Evolutionary conservation across 164 flowering plant species (phyloP).

Genomic region (Aristolochia fimbriata): DNA sequence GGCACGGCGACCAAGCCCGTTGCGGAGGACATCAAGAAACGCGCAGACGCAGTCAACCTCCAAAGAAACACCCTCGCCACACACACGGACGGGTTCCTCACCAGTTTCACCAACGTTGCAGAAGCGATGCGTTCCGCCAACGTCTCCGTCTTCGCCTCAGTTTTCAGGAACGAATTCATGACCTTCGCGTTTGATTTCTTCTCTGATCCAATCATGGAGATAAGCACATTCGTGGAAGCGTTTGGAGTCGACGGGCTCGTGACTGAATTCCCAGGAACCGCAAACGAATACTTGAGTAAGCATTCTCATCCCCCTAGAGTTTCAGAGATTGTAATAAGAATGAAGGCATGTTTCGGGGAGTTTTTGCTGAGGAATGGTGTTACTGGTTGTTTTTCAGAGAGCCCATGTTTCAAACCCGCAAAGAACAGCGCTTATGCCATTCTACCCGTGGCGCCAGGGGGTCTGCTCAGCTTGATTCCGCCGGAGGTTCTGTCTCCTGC

Average conservation of each 20-base stretch:
- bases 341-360: background rate
- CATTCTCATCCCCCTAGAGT: background rate
- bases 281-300: slow-evolving; percentile 72
- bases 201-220: slow-evolving; percentile 64
- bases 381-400: slow-evolving; percentile 30
- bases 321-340: background rate
- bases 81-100: slow-evolving; percentile 16
- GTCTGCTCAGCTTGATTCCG: slow-evolving; percentile 13
- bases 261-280: slow-evolving; percentile 79
- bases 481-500: slow-evolving; percentile 32
- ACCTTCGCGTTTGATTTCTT: slow-evolving; percentile 50
- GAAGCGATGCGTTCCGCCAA: slow-evolving; percentile 51
- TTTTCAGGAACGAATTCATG: slow-evolving; percentile 51
- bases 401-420: slow-evolving; percentile 35
- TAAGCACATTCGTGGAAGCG: slow-evolving; percentile 29
- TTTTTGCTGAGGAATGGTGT: background rate
- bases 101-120: slow-evolving; percentile 30
- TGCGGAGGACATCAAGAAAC: slow-evolving; percentile 55
- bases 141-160: slow-evolving; percentile 47
- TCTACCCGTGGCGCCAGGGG: slow-evolving; percentile 30
- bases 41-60: slow-evolving; percentile 56
- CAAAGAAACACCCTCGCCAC: slow-evolving; percentile 29
- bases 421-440: slow-evolving; percentile 13
- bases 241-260: slow-evolving; percentile 53
- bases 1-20: slow-evolving; percentile 36